Percentiles rank a stretch among this genome's conserved stretches.
Conservation (phyloP, 2,329 filamentous ascomycete species). For the Aureobasidium melanogenum region DNA sequence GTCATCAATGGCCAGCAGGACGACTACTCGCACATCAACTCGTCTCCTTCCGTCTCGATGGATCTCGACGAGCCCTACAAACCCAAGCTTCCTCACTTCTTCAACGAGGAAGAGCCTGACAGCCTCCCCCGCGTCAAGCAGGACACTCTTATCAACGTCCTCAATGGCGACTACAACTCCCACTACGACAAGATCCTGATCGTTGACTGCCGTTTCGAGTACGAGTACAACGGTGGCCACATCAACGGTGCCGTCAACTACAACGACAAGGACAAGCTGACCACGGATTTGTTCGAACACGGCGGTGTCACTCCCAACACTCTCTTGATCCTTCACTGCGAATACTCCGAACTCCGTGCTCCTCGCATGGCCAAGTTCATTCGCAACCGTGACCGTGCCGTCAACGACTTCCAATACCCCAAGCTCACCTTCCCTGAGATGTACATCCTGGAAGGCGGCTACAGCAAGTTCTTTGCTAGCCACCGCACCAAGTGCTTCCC, state of each 20-base stretch:
- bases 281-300: conserved; percentile 61
- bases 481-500: conserved; percentile 78
- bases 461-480: conserved; percentile 81
- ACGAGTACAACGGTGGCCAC: conserved; percentile 94
- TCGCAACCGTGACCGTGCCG: conserved; percentile 75
- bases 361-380: conserved; percentile 94
- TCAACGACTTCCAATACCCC: conserved; percentile 81
- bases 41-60: conserved; percentile 53
- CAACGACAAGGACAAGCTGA: conserved; percentile 88
- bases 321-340: conserved; percentile 89
- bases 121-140: conserved; percentile 79
- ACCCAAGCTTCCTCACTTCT: conserved; percentile 74
- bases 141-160: conserved; percentile 72
- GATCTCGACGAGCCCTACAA: conserved; percentile 71
- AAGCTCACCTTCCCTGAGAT: conserved; percentile 89
- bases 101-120: conserved; percentile 70
- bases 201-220: conserved; percentile 96
- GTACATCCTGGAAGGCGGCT: conserved; percentile 93
- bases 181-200: conserved; percentile 74
- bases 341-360: conserved; percentile 93
- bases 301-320: conserved; percentile 59
- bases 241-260: conserved; percentile 91
- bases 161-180: conserved; percentile 74
- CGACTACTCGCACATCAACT: conserved; percentile 46
- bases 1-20: conserved; percentile 72